Evolutionary conservation across 1,284 basidiomycete species (phyloP).

Genomic region (Papiliotrema terrestris): DNA sequence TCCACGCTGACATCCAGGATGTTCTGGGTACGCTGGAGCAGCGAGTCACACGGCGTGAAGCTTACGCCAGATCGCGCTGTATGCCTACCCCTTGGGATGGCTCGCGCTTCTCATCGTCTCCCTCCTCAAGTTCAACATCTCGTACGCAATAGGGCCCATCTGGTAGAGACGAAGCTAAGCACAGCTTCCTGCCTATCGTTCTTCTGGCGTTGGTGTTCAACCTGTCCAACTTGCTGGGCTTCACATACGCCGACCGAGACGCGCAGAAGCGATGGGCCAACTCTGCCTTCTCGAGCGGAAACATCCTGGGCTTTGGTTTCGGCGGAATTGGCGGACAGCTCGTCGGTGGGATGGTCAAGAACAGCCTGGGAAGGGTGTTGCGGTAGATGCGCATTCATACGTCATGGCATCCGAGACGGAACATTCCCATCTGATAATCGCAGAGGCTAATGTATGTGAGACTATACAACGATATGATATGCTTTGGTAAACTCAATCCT

Average conservation of each 20-base stretch:
- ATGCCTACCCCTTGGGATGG: constrained; percentile 87
- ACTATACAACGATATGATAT: background rate
- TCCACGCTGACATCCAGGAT: constrained; percentile 57
- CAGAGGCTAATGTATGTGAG: background rate
- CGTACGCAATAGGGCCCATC: constrained; percentile 55
- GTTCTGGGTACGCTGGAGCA: constrained; percentile 68
- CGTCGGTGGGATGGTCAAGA: constrained; percentile 71
- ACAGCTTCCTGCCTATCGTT: constrained; percentile 77
- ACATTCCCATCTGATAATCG: too few relatives aligned
- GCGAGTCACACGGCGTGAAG: background rate
- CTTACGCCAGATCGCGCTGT: constrained; percentile 67
- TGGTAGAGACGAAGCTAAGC: background rate
- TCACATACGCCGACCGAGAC: constrained; percentile 84
- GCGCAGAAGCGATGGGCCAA: constrained; percentile 80
- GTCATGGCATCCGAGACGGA: too few relatives aligned
- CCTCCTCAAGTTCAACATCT: constrained; percentile 77
- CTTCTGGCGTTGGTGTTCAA: constrained; percentile 86
- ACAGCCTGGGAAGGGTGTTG: constrained; percentile 67
- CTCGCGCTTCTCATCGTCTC: constrained; percentile 78
- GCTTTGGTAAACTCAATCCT: background rate
- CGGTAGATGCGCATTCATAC: constrained; percentile 5
- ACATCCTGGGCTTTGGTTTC: constrained; percentile 54
- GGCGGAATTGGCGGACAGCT: constrained; percentile 75
- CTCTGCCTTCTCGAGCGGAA: constrained; percentile 61
- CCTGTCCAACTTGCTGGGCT: constrained; percentile 83